Evolutionary conservation across 129 eudicot genomes (phyloP).

Genomic region (Escallonia rubra): DNA sequence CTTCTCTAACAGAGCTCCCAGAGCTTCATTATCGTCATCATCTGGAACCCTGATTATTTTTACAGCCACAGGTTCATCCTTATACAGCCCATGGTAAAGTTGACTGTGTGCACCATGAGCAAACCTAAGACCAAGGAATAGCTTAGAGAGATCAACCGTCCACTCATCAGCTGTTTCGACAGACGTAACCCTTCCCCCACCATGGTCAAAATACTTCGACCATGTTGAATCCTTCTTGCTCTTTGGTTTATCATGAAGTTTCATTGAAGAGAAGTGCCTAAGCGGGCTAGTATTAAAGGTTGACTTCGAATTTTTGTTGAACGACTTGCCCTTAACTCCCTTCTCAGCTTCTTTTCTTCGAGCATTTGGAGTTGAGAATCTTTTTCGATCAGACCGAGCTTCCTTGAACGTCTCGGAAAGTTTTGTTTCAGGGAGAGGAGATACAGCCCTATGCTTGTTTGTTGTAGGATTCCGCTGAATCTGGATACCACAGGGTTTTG

Average conservation of each 20-base stretch:
- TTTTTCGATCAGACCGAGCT: conserved; percentile 51
- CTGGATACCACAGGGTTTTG: conserved; percentile 9
- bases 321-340: conserved; percentile 32
- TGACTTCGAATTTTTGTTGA: conserved; percentile 26
- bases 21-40: conserved; percentile 75
- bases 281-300: conserved; percentile 37
- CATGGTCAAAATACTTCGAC: conserved; percentile 82
- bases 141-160: conserved; percentile 79
- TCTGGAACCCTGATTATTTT: conserved; percentile 76
- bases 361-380: conserved; percentile 79
- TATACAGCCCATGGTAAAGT: conserved; percentile 82
- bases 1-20: conserved; percentile 66
- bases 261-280: conserved; percentile 44
- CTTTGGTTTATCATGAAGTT: conserved; percentile 37
- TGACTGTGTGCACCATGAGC: conserved; percentile 95
- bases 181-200: conserved; percentile 74
- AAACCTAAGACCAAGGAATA: conserved; percentile 73
- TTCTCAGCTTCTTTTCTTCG: conserved; percentile 54
- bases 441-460: conserved; percentile 59
- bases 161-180: conserved; percentile 67
- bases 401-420: conserved; percentile 74
- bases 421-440: conserved; percentile 54
- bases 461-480: conserved; percentile 46
- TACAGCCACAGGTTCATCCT: conserved; percentile 77
- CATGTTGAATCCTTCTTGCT: conserved; percentile 60